Percentiles rank a stretch among this genome's conserved stretches.
phyloP scores from a whole-genome alignment of 2,329 filamentous ascomycete genomes.

The Scedosporium dehoogii region DNA sequence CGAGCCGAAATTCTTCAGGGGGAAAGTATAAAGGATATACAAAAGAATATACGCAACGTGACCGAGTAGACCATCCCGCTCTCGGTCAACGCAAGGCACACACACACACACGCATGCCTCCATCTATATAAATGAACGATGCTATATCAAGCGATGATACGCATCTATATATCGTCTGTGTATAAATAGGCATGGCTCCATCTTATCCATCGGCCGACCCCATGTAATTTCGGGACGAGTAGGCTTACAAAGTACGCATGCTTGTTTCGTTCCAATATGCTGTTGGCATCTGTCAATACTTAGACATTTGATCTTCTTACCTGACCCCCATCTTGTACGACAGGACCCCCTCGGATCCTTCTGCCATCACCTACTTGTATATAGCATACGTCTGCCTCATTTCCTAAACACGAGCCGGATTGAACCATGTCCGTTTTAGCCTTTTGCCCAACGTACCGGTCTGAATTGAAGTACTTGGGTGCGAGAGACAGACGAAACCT shows the following conservation, averaged over 20 bases:
- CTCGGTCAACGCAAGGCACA: not conserved
- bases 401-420: not conserved
- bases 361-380: not conserved
- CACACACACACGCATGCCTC: not conserved
- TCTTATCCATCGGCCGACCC: no score
- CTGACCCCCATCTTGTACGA: not conserved
- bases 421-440: not conserved
- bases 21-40: not conserved
- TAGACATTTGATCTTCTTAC: not conserved
- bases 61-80: not conserved
- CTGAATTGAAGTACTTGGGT: not conserved
- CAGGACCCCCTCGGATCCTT: not conserved
- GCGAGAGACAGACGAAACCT: not conserved
- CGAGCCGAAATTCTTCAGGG: not conserved
- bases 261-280: not conserved
- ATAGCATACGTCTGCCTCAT: not conserved
- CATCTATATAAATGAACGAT: not conserved
- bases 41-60: not conserved
- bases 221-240: not conserved
- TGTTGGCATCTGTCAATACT: not conserved
- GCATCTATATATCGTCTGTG: not conserved
- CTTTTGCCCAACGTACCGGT: not conserved
- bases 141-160: not conserved
- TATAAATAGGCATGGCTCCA: not conserved
- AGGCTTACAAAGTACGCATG: not conserved